phyloP scores from a whole-genome alignment of 345 rosid genomes.

The Dipteronia dyeriana region DNA sequence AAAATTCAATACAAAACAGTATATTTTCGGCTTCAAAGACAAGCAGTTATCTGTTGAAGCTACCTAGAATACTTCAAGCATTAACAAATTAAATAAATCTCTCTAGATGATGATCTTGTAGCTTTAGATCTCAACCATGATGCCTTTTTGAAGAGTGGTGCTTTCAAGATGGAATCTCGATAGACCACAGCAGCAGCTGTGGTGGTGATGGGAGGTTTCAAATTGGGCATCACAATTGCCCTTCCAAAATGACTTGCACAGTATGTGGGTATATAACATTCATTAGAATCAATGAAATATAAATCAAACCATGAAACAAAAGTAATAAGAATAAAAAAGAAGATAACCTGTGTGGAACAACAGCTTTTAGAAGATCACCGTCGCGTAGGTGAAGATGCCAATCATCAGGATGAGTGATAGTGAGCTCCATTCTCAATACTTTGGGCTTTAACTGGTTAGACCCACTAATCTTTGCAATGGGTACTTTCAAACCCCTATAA shows the following conservation, averaged over 20 bases:
- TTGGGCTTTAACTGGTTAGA: constrained; percentile 14
- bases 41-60: neutral
- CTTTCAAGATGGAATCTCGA: constrained; percentile 60
- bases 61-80: constrained; percentile 38
- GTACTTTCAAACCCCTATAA: constrained; percentile 11
- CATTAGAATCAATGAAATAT: neutral
- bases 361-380: constrained; percentile 49
- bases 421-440: constrained; percentile 40
- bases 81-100: constrained; percentile 86
- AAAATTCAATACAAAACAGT: no score
- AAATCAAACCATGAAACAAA: neutral
- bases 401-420: constrained; percentile 49
- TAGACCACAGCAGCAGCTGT: constrained; percentile 46
- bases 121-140: constrained; percentile 96
- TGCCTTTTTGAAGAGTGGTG: constrained; percentile 55
- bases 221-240: constrained; percentile 90
- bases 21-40: no score
- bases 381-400: constrained; percentile 71
- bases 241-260: constrained; percentile 76
- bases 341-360: constrained; percentile 48
- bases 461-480: constrained; percentile 1
- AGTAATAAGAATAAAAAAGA: neutral
- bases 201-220: constrained; percentile 83
- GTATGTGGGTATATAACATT: constrained; percentile 12
- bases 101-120: constrained; percentile 88